These are phyloP conservation scores for Verticillium nonalfalfae DNA, from an alignment of 2,329 filamentous ascomycete genomes.

Conservation along the genomic window DNA sequence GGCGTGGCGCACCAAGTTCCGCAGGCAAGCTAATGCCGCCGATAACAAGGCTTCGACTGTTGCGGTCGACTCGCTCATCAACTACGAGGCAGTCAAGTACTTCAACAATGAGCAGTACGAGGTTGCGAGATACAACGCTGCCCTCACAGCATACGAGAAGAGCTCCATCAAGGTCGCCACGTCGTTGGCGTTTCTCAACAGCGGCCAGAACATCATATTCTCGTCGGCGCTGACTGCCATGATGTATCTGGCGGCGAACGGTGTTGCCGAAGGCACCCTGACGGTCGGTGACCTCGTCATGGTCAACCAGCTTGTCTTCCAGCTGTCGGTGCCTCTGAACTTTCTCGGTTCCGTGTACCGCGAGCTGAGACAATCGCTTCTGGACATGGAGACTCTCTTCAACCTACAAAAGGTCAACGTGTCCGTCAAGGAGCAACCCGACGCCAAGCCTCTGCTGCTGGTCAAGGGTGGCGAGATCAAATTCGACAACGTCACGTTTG, in stretches of 20 bases:
- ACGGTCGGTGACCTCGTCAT: conserved; percentile 96
- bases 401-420: conserved; percentile 96
- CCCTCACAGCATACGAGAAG: conserved; percentile 79
- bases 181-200: conserved; percentile 87
- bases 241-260: conserved; percentile 96
- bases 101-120: conserved; percentile 99
- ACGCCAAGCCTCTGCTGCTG: conserved; percentile 68
- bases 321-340: conserved; percentile 93
- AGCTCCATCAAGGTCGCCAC: conserved; percentile 97
- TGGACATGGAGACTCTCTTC: conserved; percentile 99
- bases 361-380: conserved; percentile 84
- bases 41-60: conserved; percentile 95
- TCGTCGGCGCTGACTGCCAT: conserved; percentile 88
- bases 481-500: conserved; percentile 93
- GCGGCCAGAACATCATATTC: conserved; percentile 95
- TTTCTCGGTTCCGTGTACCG: conserved; percentile 98
- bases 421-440: conserved; percentile 68
- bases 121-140: conserved; percentile 81
- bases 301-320: conserved; percentile 98
- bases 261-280: conserved; percentile 72
- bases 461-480: conserved; percentile 78
- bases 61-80: conserved; percentile 93
- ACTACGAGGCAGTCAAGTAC: conserved; percentile 98
- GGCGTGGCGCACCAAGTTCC: conserved; percentile 94
- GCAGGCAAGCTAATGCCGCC: conserved; percentile 89